Evolutionary conservation across 352 stramenopile species (phyloP), one percentile per base, ranked within the genome.

Genomic region (Phytophthora niederhauseri): DNA sequence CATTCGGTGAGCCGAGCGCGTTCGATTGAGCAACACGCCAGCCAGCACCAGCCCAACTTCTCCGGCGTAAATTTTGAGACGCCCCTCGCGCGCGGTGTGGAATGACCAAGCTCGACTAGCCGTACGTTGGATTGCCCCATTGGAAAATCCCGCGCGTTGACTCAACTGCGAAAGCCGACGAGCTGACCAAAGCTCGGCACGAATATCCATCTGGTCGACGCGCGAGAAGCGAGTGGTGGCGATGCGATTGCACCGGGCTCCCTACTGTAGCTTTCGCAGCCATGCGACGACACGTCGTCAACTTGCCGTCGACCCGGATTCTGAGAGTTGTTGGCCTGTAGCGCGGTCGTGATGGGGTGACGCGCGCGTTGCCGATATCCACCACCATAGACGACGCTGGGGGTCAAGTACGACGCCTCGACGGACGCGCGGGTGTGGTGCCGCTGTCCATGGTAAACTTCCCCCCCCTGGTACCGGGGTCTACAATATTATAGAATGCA

Each of bases 391-490:
- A 74, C 57, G 36, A 68, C 30, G 52, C 24, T 26, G 46, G 45
- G 68, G 64, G 63, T 76, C 64, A 72, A 61, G 46, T 69, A 69
- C 64, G 67, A 76, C 54, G 48, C 55, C 51, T 26, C 51, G 20
- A 75, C 62, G 45, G 24, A 28, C 15, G 30, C 30, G 12, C 36
- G 36, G 5, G 12, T 22, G 46, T 17, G 20, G 46, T 52, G n/a
- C 46, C 19, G 19, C 19, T 11, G 36, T 17, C 4, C 36, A 36
- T n/a, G 36, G 15, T 43, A n/a, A 43, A 43, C 36, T 43, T 41
- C n/a, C 4, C 9, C 34, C 36, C 14, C 12, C 12, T 43, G 15
- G 36, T 17, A 43, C 12, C 12, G 36, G 34, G 34, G 14, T 11
- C 15, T 17, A 15, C 12, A 17, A 11, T 43, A 43, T 43, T 7